Evolutionary conservation across 2,329 filamentous ascomycete genomes (phyloP).

Genomic region (Penicillium sp.): DNA sequence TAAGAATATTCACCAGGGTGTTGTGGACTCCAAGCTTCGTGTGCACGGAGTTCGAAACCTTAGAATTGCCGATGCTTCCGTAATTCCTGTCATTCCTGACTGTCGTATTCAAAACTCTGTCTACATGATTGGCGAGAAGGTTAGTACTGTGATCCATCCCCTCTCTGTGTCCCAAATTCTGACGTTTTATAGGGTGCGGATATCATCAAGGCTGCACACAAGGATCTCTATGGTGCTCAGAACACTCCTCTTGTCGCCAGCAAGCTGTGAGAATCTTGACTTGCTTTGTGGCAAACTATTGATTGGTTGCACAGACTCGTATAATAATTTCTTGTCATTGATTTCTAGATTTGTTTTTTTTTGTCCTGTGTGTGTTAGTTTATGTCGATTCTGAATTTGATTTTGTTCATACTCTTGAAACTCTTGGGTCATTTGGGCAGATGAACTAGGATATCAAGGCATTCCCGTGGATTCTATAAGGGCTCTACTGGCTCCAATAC

Average conservation of each 20-base stretch:
- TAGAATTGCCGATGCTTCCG: constrained; percentile 57
- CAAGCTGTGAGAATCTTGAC: constrained; percentile 10
- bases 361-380: too few relatives aligned
- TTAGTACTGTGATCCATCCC: background rate
- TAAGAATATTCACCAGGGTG: constrained; percentile 54
- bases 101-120: constrained; percentile 62
- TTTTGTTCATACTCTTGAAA: too few relatives aligned
- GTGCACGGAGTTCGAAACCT: constrained; percentile 58
- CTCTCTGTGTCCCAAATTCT: background rate
- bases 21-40: constrained; percentile 53
- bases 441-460: too few relatives aligned
- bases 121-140: constrained; percentile 61
- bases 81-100: constrained; percentile 58
- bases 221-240: constrained; percentile 26
- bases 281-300: background rate
- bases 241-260: constrained; percentile 23
- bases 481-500: too few relatives aligned
- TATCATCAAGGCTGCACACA: constrained; percentile 29
- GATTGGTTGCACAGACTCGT: background rate
- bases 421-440: too few relatives aligned
- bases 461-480: too few relatives aligned
- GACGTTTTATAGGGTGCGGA: constrained; percentile 25
- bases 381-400: too few relatives aligned
- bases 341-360: background rate
- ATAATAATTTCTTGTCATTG: background rate